phyloP scores from a whole-genome alignment of 305 asterid species.

The Solanum hybrid region DNA sequence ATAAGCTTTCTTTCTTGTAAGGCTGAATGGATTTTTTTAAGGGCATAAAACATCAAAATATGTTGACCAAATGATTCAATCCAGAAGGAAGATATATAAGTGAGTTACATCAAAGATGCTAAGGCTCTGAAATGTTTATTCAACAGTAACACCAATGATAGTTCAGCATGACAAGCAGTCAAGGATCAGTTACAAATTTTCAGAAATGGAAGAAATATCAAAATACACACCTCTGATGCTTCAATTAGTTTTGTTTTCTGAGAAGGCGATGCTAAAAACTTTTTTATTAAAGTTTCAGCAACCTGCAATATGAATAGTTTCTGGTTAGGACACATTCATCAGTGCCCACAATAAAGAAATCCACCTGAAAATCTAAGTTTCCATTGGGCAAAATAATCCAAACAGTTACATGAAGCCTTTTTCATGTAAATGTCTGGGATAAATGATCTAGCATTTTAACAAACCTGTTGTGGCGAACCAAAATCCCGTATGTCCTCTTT shows the following conservation, averaged over 20 bases:
- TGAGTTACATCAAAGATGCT: background rate
- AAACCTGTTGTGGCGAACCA: slow-evolving; percentile 79
- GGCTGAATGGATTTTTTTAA: background rate
- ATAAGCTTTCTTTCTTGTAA: background rate
- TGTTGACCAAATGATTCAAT: background rate
- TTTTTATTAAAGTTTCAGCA: slow-evolving; percentile 59
- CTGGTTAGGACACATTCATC: background rate
- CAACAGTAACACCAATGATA: background rate
- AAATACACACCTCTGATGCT: slow-evolving; percentile 54
- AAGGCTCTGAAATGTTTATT: background rate
- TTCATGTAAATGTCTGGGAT: background rate
- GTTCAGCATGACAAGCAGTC: background rate
- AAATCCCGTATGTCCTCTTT: slow-evolving; percentile 82
- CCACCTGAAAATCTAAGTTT: background rate
- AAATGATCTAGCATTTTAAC: slow-evolving; percentile 1
- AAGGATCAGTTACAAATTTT: background rate
- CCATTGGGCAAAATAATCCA: background rate
- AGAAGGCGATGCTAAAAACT: slow-evolving; percentile 72
- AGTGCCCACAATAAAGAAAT: background rate
- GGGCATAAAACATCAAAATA: background rate
- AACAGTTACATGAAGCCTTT: background rate
- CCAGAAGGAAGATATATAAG: background rate
- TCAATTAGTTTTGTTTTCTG: slow-evolving; percentile 80
- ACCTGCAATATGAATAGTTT: slow-evolving; percentile 37
- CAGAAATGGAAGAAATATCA: background rate